These are phyloP conservation scores for Cryptococcus sp. DNA, from an alignment of 1,284 basidiomycete species.

Conservation along the genomic window DNA sequence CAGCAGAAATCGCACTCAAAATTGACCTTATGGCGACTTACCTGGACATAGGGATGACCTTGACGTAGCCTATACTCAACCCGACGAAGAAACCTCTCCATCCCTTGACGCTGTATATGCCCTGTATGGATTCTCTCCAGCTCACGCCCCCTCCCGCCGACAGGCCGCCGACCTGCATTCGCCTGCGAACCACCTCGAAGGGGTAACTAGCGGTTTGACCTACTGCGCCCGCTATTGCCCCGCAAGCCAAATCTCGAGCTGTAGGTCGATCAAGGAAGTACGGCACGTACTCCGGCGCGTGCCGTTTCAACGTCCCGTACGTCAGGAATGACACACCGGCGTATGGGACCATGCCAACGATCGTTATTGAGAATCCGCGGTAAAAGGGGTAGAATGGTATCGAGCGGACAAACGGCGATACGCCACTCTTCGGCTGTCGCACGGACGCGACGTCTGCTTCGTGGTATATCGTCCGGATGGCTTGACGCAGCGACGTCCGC, in stretches of 20 bases:
- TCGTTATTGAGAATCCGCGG: slow-evolving; percentile 90
- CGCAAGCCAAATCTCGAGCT: slow-evolving; percentile 66
- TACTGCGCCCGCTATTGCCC: slow-evolving; percentile 85
- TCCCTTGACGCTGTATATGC: slow-evolving; percentile 70
- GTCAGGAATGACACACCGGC: slow-evolving; percentile 94
- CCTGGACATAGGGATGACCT: slow-evolving; percentile 93
- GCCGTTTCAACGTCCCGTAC: slow-evolving; percentile 79
- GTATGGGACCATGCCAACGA: slow-evolving; percentile 92
- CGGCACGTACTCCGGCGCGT: slow-evolving; percentile 55
- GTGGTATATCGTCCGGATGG: slow-evolving; percentile 68
- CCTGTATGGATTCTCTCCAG: slow-evolving; percentile 72
- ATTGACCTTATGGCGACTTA: slow-evolving; percentile 26
- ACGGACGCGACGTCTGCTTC: slow-evolving; percentile 57
- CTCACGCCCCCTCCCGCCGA: slow-evolving; percentile 60
- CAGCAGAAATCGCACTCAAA: neutral
- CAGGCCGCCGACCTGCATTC: slow-evolving; percentile 95
- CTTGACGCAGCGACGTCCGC: slow-evolving; percentile 65
- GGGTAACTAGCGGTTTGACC: slow-evolving; percentile 94
- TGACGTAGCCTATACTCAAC: slow-evolving; percentile 88
- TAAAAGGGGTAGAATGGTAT: slow-evolving; percentile 64
- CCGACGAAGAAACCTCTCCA: slow-evolving; percentile 93
- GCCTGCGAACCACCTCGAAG: slow-evolving; percentile 87
- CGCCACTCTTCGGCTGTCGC: slow-evolving; percentile 20
- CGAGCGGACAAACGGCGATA: slow-evolving; percentile 51
- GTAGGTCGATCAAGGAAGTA: slow-evolving; percentile 52